Conservation (phyloP, 495 filamentous ascomycete genomes). For the Chaetomium fimeti region DNA sequence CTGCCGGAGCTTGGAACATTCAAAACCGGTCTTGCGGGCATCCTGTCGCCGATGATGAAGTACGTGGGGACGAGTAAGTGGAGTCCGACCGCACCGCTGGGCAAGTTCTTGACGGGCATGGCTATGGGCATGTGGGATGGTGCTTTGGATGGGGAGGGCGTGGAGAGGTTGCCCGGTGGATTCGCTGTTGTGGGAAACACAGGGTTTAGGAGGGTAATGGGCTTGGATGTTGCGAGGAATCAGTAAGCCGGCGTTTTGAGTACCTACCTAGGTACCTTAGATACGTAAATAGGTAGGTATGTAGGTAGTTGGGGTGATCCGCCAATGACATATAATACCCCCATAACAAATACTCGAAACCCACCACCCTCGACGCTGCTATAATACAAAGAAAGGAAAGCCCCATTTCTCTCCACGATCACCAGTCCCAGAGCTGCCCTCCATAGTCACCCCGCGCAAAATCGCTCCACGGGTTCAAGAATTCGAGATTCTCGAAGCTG, state of each 20-base stretch:
- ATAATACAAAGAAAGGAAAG: too few species aligned
- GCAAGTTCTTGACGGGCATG: constrained; percentile 51
- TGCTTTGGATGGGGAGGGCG: constrained; percentile 45
- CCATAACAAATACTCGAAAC: background rate
- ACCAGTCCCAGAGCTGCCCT: too few species aligned
- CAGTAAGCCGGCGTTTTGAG: background rate
- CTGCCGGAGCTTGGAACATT: constrained; percentile 35
- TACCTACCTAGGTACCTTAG: too few species aligned
- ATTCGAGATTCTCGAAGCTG: too few species aligned
- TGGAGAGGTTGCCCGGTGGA: constrained; percentile 44
- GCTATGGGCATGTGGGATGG: constrained; percentile 55
- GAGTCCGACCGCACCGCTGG: constrained; percentile 46
- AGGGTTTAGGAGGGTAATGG: constrained; percentile 48
- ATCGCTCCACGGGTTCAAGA: too few species aligned
- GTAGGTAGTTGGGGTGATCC: too few species aligned
- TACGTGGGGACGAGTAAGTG: constrained; percentile 24
- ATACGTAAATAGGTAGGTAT: too few species aligned
- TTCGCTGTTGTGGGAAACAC: constrained; percentile 48
- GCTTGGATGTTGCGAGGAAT: constrained; percentile 28
- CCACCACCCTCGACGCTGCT: background rate
- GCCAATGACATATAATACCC: too few species aligned
- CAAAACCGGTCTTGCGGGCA: constrained; percentile 17
- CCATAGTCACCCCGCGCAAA: too few species aligned
- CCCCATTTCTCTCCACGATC: too few species aligned
- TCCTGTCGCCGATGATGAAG: constrained; percentile 22